Evolutionary conservation across 2,329 filamentous ascomycete genomes (phyloP).

Genomic region (Pestalotiopsis sp.): DNA sequence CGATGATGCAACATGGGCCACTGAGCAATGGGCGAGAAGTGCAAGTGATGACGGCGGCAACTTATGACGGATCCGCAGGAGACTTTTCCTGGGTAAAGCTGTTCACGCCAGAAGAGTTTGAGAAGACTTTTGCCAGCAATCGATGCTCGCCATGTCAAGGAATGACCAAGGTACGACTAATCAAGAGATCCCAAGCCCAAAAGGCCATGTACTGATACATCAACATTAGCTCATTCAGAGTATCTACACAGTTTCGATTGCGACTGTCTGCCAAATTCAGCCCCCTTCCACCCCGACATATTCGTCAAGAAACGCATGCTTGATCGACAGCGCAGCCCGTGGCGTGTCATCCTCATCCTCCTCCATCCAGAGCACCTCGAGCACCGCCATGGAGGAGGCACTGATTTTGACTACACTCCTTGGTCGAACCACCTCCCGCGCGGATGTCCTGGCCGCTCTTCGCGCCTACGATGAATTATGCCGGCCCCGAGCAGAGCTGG

Average conservation of each 20-base stretch:
- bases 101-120: constrained; percentile 31
- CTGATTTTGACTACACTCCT: constrained; percentile 26
- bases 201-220: not conserved
- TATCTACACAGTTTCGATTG: constrained; percentile 30
- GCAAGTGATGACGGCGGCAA: constrained; percentile 23
- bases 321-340: constrained; percentile 28
- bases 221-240: constrained; percentile 26
- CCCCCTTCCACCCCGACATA: constrained; percentile 21
- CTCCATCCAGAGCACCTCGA: not conserved
- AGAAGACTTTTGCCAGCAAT: constrained; percentile 24
- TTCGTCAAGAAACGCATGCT: constrained; percentile 20
- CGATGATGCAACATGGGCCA: constrained; percentile 23
- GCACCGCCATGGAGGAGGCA: constrained; percentile 26
- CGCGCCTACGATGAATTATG: constrained; percentile 28
- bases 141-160: constrained; percentile 23
- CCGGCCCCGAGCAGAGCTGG: constrained; percentile 26
- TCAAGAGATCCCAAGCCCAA: not conserved
- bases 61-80: constrained; percentile 8
- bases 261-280: constrained; percentile 26
- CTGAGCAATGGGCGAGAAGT: constrained; percentile 27
- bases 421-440: constrained; percentile 20
- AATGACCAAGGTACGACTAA: constrained; percentile 26
- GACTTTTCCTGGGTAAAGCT: constrained; percentile 26
- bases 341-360: constrained; percentile 22
- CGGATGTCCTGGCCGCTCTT: constrained; percentile 23